Evolutionary conservation across 495 filamentous ascomycete species (phyloP).

Genomic region (Xylaria longipes): DNA sequence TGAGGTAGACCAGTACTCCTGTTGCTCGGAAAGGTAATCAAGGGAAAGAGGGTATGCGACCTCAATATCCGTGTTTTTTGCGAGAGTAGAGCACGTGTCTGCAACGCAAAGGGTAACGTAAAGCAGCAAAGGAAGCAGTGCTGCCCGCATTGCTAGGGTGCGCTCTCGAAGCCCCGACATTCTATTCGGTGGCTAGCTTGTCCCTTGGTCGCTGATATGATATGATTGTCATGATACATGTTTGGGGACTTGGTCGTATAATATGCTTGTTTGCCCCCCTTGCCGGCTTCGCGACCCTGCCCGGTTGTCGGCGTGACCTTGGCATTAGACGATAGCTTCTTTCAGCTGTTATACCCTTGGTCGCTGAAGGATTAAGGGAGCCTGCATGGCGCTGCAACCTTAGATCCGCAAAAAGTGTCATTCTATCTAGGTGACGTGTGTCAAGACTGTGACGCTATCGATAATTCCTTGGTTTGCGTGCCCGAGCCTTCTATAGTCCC

Average conservation of each 20-base stretch:
- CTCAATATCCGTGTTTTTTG: constrained; percentile 41
- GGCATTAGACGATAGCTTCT: background rate
- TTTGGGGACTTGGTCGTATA: background rate
- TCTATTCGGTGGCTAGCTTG: background rate
- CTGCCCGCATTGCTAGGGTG: constrained; percentile 3
- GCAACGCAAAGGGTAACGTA: constrained; percentile 14
- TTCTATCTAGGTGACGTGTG: background rate
- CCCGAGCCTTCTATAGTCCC: background rate
- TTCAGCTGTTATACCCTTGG: background rate
- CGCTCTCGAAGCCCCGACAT: background rate
- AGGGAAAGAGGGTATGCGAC: constrained; percentile 38
- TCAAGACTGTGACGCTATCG: background rate
- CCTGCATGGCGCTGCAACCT: background rate
- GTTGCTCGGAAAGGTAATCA: constrained; percentile 47
- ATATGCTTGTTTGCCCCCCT: constrained; percentile 1
- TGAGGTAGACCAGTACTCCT: constrained; percentile 55
- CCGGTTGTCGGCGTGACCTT: background rate
- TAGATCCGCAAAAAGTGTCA: background rate
- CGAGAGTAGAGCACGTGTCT: constrained; percentile 44
- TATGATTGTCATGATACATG: background rate
- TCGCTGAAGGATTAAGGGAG: background rate
- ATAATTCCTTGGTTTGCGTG: background rate
- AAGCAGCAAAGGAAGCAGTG: constrained; percentile 11
- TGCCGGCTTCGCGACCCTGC: background rate
- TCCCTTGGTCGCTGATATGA: background rate